Base-by-base conservation (phyloP, 805 yeast genomes). In the Ascoidea rubescens region DNA sequence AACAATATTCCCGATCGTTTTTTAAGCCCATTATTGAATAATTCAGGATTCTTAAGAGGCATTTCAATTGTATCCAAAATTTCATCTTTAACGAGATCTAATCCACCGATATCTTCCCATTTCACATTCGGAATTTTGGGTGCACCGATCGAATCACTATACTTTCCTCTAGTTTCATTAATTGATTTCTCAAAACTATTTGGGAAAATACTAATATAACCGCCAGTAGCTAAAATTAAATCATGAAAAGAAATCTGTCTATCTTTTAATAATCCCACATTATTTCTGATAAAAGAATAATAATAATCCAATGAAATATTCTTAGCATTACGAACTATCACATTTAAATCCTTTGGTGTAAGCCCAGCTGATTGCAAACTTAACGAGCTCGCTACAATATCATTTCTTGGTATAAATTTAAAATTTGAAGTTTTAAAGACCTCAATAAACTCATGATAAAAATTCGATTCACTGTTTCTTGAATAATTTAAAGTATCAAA, bases 21-120 rank as follows among this genome's bases (percentile, higher is more conserved):
- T 65, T 93, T 91, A 64, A 93, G 78, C 0, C 98, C 98, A 48
- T 82, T 81, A 50, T 81, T 76, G 67, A 91, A 91, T 53, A 93
- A 69, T 58, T 88, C 95, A 0, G 98, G 98, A 63, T 86, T 90
- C 60, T 87, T 88, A 62, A 91, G 71, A 2, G 99, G 99, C 85
- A 91, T 79, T 59, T 91, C 98, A 55, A 93, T 90, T 0, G 99
- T 91, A 62, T 93, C 99, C 64, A 90, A 69, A 58, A 93, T 91
- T 60, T 91, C 97, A 59, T 82, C 89, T 63, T 93, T 93, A 43
- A 90, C 96, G 47, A 82, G 60, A 56, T 87, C 96, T 58, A 93
- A 71, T 1, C 99, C 99, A 42, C 99, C 99, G 52, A 93, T 95
- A 65, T 93, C 99, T 56, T 86, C 93, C 99, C 99, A 93, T 55